Conservation (phyloP, 148 eudicot genomes). For the Camellia sinensis region DNA sequence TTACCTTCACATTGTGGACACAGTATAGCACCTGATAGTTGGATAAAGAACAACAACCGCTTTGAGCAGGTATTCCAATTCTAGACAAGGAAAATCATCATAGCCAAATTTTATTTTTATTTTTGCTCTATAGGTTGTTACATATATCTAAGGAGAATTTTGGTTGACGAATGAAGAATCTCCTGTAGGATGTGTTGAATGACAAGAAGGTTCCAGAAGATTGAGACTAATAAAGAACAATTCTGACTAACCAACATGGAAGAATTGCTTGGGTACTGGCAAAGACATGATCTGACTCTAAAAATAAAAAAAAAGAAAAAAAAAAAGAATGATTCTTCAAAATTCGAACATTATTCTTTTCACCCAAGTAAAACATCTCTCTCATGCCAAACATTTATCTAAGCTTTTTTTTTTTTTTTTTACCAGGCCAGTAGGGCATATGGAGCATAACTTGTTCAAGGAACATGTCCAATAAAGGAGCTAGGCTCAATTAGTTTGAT, state of each 20-base stretch:
- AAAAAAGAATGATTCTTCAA: neutral
- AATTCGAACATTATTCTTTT: neutral
- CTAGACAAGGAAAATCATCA: neutral
- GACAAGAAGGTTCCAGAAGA: neutral
- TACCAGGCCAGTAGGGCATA: neutral
- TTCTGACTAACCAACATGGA: neutral
- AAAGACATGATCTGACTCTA: neutral
- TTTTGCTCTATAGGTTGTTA: neutral
- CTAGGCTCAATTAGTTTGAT: neutral
- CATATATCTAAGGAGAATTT: neutral
- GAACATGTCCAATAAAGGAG: neutral
- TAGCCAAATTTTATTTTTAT: neutral
- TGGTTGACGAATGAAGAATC: neutral
- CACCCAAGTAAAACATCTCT: neutral
- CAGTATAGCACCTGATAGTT: slow-evolving; percentile 28
- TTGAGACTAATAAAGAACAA: neutral
- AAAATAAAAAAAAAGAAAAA: neutral
- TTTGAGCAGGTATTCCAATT: neutral
- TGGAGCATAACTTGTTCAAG: neutral
- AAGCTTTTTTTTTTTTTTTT: neutral
- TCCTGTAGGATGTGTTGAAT: neutral
- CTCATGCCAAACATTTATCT: neutral
- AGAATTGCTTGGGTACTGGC: neutral
- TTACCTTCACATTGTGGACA: slow-evolving; percentile 45
- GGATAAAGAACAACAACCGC: neutral